Evolutionary conservation across 1,284 basidiomycete genomes (phyloP).

Genomic region (Albatrellus sp.): DNA sequence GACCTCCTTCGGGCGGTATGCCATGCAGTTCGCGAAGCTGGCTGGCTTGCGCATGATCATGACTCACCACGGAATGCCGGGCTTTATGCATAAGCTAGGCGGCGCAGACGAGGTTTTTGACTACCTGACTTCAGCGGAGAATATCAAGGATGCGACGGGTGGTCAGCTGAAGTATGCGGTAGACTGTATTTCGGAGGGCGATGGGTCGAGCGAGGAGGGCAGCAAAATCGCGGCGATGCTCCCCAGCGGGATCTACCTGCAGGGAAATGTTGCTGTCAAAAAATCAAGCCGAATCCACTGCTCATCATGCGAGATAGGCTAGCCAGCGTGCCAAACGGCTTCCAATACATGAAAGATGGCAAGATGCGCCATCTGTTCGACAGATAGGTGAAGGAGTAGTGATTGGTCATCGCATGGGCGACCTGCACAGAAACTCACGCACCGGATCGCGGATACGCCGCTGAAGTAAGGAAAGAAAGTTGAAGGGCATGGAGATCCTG

Average conservation of each 20-base stretch:
- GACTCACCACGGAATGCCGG: slow-evolving; percentile 24
- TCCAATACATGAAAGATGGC: slow-evolving; percentile 2
- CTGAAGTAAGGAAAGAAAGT: neutral
- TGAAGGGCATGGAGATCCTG: no score
- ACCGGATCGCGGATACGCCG: slow-evolving; percentile 7
- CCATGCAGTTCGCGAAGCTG: slow-evolving; percentile 27
- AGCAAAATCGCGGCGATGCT: slow-evolving; percentile 3
- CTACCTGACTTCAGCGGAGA: slow-evolving; percentile 16
- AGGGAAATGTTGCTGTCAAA: neutral
- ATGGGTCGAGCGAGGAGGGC: slow-evolving; percentile 1
- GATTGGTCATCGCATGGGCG: neutral
- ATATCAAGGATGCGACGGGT: slow-evolving; percentile 5
- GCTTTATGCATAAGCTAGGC: slow-evolving; percentile 20
- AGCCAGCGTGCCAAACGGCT: slow-evolving; percentile 1
- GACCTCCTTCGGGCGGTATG: slow-evolving; percentile 23
- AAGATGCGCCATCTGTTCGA: neutral
- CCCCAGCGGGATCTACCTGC: neutral
- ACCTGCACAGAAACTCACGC: slow-evolving; percentile 5
- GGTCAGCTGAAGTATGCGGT: slow-evolving; percentile 4
- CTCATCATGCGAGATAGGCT: neutral
- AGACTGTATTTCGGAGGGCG: slow-evolving; percentile 3
- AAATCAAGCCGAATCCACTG: slow-evolving; percentile 1
- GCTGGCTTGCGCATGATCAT: slow-evolving; percentile 25
- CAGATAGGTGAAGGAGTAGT: slow-evolving; percentile 6
- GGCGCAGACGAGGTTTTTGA: slow-evolving; percentile 30